Conservation (phyloP, 1,139 yeast genomes). For the Taiozyma sp. region DNA sequence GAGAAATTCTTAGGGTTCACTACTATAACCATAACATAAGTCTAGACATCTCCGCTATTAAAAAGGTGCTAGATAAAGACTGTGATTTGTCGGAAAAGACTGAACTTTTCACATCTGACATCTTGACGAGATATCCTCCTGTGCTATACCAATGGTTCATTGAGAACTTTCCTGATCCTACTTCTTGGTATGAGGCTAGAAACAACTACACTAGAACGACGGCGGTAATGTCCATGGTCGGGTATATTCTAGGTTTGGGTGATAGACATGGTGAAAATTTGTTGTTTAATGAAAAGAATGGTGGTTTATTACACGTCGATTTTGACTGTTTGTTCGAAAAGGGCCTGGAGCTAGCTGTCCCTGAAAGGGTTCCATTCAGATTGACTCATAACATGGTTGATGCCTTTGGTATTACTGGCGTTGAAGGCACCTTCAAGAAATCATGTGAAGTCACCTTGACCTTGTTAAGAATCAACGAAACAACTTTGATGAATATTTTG, state of each 20-base stretch:
- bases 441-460: conserved; percentile 82
- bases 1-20: conserved; percentile 51
- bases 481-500: conserved; percentile 83
- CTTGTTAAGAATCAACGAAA: conserved; percentile 72
- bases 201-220: conserved; percentile 69
- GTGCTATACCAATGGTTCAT: conserved; percentile 84
- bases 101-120: conserved; percentile 24
- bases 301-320: conserved; percentile 87
- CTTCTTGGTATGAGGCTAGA: conserved; percentile 79
- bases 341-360: conserved; percentile 45
- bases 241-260: conserved; percentile 85
- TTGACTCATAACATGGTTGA: conserved; percentile 84
- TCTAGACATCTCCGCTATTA: conserved; percentile 19
- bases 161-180: conserved; percentile 85
- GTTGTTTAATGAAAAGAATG: conserved; percentile 64
- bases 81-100: conserved; percentile 24
- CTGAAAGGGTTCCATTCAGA: conserved; percentile 93
- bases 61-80: conserved; percentile 20
- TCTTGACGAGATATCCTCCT: conserved; percentile 51
- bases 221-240: conserved; percentile 98
- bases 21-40: conserved; percentile 35
- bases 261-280: conserved; percentile 96
- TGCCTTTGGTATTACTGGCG: conserved; percentile 86
- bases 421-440: conserved; percentile 84
- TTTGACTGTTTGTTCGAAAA: conserved; percentile 94